A percentile compares a stretch with the other conserved stretches of the same genome.
Conservation (phyloP, 2,329 filamentous ascomycete species). For the Balansia obtecta region DNA sequence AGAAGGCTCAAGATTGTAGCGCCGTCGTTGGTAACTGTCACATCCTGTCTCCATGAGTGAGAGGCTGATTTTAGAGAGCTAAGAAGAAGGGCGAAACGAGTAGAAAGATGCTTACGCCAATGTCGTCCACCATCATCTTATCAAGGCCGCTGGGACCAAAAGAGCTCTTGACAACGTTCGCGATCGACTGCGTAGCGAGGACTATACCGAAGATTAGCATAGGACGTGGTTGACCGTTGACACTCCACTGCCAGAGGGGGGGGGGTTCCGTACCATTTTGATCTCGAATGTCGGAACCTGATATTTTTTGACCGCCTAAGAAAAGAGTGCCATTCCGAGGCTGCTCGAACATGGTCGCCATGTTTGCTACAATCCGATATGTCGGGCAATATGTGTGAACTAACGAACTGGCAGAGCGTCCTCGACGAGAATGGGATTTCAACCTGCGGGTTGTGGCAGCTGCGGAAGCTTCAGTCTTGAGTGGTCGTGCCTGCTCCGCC, state of each 20-base stretch:
- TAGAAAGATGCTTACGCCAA: slow-evolving; percentile 52
- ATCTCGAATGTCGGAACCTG: slow-evolving; percentile 88
- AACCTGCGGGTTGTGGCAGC: slow-evolving; percentile 5
- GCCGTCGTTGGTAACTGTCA: slow-evolving; percentile 97
- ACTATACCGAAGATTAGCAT: slow-evolving; percentile 37
- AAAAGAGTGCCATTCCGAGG: slow-evolving; percentile 93
- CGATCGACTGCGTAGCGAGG: slow-evolving; percentile 87
- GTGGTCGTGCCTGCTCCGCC: slow-evolving; percentile 1
- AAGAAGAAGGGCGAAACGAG: slow-evolving; percentile 1
- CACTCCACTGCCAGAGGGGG: slow-evolving; percentile 6
- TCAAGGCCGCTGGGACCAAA: slow-evolving; percentile 95
- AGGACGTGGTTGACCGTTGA: not conserved
- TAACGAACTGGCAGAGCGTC: slow-evolving; percentile 4
- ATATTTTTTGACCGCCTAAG: slow-evolving; percentile 94
- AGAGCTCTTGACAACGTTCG: slow-evolving; percentile 97
- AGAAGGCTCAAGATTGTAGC: slow-evolving; percentile 91
- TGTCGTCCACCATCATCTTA: slow-evolving; percentile 99
- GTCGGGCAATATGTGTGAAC: slow-evolving; percentile 4
- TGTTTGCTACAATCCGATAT: slow-evolving; percentile 27
- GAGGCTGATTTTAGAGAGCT: not conserved
- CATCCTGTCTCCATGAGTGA: slow-evolving; percentile 47
- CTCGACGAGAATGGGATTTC: slow-evolving; percentile 3
- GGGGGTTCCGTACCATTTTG: slow-evolving; percentile 87
- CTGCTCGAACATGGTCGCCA: slow-evolving; percentile 95
- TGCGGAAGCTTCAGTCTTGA: slow-evolving; percentile 8